Base-by-base conservation (phyloP, 371 early-diverging fungal species). In the Catenaria anguillulae region DNA sequence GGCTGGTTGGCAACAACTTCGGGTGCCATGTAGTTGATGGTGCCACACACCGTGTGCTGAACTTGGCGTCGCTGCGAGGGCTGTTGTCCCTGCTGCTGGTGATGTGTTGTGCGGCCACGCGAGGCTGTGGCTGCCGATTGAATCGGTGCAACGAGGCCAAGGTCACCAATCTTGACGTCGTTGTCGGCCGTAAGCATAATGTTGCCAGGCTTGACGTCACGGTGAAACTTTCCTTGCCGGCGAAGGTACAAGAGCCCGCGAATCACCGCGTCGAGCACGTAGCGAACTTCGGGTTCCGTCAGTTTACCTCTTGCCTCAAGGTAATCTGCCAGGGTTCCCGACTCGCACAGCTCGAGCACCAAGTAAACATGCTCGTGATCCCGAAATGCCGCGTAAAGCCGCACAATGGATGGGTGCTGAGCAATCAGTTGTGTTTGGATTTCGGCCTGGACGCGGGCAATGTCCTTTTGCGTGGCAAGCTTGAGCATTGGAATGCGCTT, bases 1-100 rank as follows among this genome's bases (percentile, higher is more conserved):
- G 75, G 71, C 43, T 68, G 67, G 15, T 40, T 23, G n/a, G 13
- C 24, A 8, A 21, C 31, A 29, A 61, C 29, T 12, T 61, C 61
- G 65, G 88, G 88, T 13, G 85, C 83, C 19, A 87, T 84, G 66
- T 84, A 87, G 67, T 86, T 87, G 35, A 86, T 86, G 1, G 88
- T 87, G 29, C 88, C 88, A 66, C 88, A 87, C 68, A 86, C 73
- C 3, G 86, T 86, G 62, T 75, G 72, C 56, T 80, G 77, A 65
- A 79, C 77, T 1, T 67, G 5, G 40, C 40, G 40, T 17, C 17
- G 5, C 10, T 40, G 5, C 10, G 70, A 3, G 40, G 36, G 10
- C 21, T 43, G 45, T 3, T 3, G 19, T 8, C 8, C 37, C 13
- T 37, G 37, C 37, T 13, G 8, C 8, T 13, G 37, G 37, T 4